Base-by-base conservation (phyloP, 2,329 filamentous ascomycete genomes). In the Lojkania enalia region DNA sequence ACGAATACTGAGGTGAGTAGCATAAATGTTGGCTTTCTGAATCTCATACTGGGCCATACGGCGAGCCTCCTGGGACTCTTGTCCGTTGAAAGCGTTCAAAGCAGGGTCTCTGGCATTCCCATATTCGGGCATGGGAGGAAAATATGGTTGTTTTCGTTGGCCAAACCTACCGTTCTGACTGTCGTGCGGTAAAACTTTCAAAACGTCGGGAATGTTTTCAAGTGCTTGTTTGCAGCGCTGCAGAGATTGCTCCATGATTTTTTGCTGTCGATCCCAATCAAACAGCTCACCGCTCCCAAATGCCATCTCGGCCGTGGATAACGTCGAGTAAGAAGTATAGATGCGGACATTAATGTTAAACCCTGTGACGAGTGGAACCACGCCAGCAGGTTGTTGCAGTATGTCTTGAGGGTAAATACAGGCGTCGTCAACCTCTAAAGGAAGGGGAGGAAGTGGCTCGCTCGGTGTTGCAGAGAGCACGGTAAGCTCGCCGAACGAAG, bases 21-120 rank as follows among this genome's bases (percentile, higher is more conserved):
- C 83, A 62, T 92, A 90, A 29, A 96, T 88, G 66, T 95, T 95
- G 5, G 89, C 88, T 65, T 95, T 95, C 66, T 95, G 90, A 20
- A 96, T 94, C 70, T 95, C 90, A 54, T 85, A 90, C 63, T 94
- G 88, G 3, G 90, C 72, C 20, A 62, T 59, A 27, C 71, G 67
- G 4, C 74, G 69, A 29, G 71, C 61, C 46, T 74, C 71, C 1
- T 64, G 59, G 11, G 58, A 50, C 29, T 70, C 64, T 2, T 54
- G 14, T 9, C 43, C 51, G 29, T 55, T 58, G 31, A 62, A 65
- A 2, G 51, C 52, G 29, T 49, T 54, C 41, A 58, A 36, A 11
- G 43, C 42, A 19, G 57, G 57, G 43, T 64, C 64, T 45, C 64
- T 58, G 50, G 64, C 54, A 14, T 48, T 50, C 16, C 57, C 44